Evolutionary conservation across 257 asterid species (phyloP), one percentile per base, ranked within the genome.

Genomic region (Anisodus tanguticus): DNA sequence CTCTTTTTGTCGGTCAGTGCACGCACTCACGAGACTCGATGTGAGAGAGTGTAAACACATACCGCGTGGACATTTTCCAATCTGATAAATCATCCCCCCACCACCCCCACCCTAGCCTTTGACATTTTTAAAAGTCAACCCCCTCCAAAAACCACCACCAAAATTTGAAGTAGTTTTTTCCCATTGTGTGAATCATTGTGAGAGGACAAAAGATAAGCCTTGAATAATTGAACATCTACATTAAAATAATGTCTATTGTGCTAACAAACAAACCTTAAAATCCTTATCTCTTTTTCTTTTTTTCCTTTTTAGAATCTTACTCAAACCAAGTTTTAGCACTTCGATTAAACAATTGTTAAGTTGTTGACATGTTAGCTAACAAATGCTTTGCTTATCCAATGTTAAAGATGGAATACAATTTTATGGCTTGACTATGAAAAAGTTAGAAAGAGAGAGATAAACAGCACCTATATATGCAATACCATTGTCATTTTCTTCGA

Each of bases 11-110:
- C 68, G 78, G 70, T 83, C 69, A 59, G 81, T 76, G 81, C 81
- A 83, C 74, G 79, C 79, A 62, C 76, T 81, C 86, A 9, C 66
- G 79, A 6, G 57, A 17, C n/a, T 41, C 45, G 6, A 41, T 41
- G 45, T 41, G 45, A 3, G 6, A 41, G 45, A 41, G 45, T 41
- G 45, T 41, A 82, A 70, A 82, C 87, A 53, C 87, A 86, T 71
- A 89, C 88, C 93, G 97, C 89, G 97, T 94, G 85, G 95, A 92
- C 97, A 81, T 85, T 81, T 84, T 87, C 89, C 45, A 74, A 49
- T 19, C 1, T 72, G 43, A 59, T 26, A 76, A 51, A 51, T 62
- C 39, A 19, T n/a, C n/a, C 37, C 39, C 68, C 39, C 13, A 17
- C 31, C 4, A 59, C 22, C 45, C 4, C 45, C 5, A 9, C 1